Evolutionary conservation across 2,329 filamentous ascomycete genomes (phyloP), one percentile per base, ranked within the genome.

Genomic region (Cytospora piceicola): DNA sequence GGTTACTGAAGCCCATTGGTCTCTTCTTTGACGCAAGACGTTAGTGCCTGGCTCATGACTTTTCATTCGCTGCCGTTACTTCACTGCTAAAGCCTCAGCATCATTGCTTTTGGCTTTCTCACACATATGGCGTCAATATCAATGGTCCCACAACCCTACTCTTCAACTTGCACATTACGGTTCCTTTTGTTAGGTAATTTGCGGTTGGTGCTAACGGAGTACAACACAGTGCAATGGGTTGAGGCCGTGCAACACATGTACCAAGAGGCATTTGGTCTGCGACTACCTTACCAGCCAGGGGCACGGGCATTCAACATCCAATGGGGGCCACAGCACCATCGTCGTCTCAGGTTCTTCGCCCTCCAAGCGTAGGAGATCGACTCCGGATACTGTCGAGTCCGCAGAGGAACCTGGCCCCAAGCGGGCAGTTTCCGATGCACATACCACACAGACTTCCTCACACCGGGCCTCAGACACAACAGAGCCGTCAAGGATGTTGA

Each of bases 221-320:
- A 58, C 30, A 62, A 65, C n/a, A 63, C 67, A 88, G 86, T 88
- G 86, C 75, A 85, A 88, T 75, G 86, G 85, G 30, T 72, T 80
- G 56, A 80, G 78, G 60, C 86, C 85, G 46, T 89, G 87, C 74
- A 81, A 80, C 66, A 85, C 83, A 29, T 89, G 87, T 75, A 76
- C 78, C 54, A 88, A 85, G 76, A 82, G 84, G 73, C 77, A 72
- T 24, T 73, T 82, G 63, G 72, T 69, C 4, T 85, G 82, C 69
- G 71, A 75, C 32, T 85, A 84, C 70, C 76, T 75, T n/a, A n/a
- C 63, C 20, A 54, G 57, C 9, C 68, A 61, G 57, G 73, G 70
- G 32, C 68, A 61, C 58, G 73, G 70, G 42, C 73, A 71, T 60
- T 71, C 60, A 58, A 34, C 62, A 11, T 39, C 70, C 67, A 60